A percentile compares a stretch with the other conserved stretches of the same genome.
phyloP scores from a whole-genome alignment of 805 yeast species.

The Candida yuanshanica region DNA sequence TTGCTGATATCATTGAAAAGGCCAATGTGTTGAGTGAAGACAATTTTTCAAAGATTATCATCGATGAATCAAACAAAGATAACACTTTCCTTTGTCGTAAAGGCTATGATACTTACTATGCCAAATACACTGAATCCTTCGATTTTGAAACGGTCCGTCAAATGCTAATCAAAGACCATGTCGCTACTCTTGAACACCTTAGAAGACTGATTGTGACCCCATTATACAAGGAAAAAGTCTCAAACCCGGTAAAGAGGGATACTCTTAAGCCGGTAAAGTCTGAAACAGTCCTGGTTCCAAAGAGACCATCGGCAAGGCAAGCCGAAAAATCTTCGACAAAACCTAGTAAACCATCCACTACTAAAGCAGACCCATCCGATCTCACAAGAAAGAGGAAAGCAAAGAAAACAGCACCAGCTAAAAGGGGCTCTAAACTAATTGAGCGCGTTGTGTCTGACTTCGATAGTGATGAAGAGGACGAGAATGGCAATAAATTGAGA shows the following conservation, averaged over 20 bases:
- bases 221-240: slow-evolving; percentile 2
- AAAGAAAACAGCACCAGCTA: slow-evolving; percentile 17
- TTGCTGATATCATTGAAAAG: slow-evolving; percentile 37
- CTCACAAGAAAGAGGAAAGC: slow-evolving; percentile 11
- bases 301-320: background rate
- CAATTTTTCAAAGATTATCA: slow-evolving; percentile 29
- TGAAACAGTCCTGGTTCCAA: too few relatives aligned
- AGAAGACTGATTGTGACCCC: slow-evolving; percentile 16
- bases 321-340: background rate
- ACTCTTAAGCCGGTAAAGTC: slow-evolving; percentile 1
- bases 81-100: slow-evolving; percentile 26
- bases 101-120: slow-evolving; percentile 30
- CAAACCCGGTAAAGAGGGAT: slow-evolving; percentile 5
- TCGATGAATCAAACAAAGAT: slow-evolving; percentile 32
- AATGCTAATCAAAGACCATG: slow-evolving; percentile 20
- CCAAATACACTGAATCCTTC: slow-evolving; percentile 19
- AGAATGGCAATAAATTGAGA: too few relatives aligned
- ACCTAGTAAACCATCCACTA: slow-evolving; percentile 7
- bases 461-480: slow-evolving; percentile 2
- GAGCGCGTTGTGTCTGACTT: slow-evolving; percentile 3
- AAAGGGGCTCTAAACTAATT: background rate
- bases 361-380: slow-evolving; percentile 23
- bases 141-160: slow-evolving; percentile 19
- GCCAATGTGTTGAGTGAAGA: slow-evolving; percentile 38
- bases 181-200: slow-evolving; percentile 21